Evolutionary conservation across 176 grass and related monocot genomes (phyloP).

Genomic region (Aegilops umbellulata): DNA sequence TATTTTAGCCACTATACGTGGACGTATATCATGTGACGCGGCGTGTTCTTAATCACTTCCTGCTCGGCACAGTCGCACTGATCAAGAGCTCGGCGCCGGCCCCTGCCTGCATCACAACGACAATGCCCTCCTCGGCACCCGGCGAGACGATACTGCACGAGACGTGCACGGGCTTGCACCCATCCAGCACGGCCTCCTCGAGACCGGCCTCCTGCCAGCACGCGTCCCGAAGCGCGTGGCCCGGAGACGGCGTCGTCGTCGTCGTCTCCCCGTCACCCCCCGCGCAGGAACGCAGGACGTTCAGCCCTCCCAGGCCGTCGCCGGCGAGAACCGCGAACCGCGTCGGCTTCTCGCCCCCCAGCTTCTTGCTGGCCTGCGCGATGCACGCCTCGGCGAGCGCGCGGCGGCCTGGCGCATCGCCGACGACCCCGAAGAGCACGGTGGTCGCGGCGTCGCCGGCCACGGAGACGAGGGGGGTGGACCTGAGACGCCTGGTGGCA

Average conservation of each 20-base stretch:
- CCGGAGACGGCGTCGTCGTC: background rate
- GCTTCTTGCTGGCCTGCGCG: conserved; percentile 2
- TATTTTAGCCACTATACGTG: too few species aligned
- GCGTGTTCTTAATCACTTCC: background rate
- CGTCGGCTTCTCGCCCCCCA: background rate
- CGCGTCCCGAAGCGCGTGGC: background rate
- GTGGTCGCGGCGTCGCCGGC: background rate
- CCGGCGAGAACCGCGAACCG: conserved; percentile 38
- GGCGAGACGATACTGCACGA: conserved; percentile 41
- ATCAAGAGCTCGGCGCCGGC: conserved; percentile 28
- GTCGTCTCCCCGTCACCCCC: background rate
- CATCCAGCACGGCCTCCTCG: conserved; percentile 51
- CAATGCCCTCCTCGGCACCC: conserved; percentile 35
- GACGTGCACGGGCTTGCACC: conserved; percentile 44
- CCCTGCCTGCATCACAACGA: conserved; percentile 41
- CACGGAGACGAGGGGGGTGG: conserved; percentile 7
- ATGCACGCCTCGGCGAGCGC: conserved; percentile 51
- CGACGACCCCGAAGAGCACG: conserved; percentile 45
- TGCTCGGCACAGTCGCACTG: conserved; percentile 34
- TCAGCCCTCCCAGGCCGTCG: conserved; percentile 24
- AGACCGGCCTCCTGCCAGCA: conserved; percentile 60
- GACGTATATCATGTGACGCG: too few species aligned
- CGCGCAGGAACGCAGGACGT: conserved; percentile 15
- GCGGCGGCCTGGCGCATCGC: background rate
- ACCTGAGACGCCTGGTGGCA: conserved; percentile 35